Base-by-base conservation (phyloP, 257 asterid genomes). In the Voacanga thouarsii region DNA sequence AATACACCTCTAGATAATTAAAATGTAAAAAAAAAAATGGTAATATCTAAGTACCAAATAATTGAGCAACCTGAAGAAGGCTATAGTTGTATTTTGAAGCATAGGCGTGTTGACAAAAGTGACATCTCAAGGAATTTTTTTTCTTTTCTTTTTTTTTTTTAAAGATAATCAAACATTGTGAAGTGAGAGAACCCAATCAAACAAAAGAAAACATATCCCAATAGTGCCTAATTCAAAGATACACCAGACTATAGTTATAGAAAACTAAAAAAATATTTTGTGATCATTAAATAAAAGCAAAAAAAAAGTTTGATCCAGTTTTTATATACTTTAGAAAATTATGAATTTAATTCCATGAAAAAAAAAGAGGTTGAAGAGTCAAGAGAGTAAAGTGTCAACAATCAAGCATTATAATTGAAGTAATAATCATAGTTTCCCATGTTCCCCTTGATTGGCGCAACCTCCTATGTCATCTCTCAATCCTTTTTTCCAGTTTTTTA, bases 361-460 rank as follows among this genome's bases (percentile, higher is more conserved):
- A 57, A 56, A 19, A 56, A 21, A 56, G 1, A 39, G 12, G 5
- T 28, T 33, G 7, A 72, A 30, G 5, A 7, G 26, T 0, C 4
- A 23, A 41, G 37, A 33, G 37, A 47, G 5, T 63, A 28, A 10
- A 71, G 33, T 24, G n/a, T 8, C 3, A 63, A 64, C 23, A 14
- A 49, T 28, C 28, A 37, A 37, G 10, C 3, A 72, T 4, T 26
- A 30, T 53, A 37, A 56, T 16, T 37, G 7, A 39, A 55, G 30
- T 33, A 26, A 9, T 53, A 30, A 44, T 61, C 30, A 39, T 56
- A 53, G 71, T 39, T 79, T 72, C 21, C 14, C 65, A 33, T 79
- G 84, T 71, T 85, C 44, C 66, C 89, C 88, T 84, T 81, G 82
- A 85, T 88, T 82, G 39, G 64, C 89, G 88, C 75, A 28, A 74